Evolutionary conservation across 1,139 yeast species (phyloP).

Genomic region (Yamadazyma sp.): DNA sequence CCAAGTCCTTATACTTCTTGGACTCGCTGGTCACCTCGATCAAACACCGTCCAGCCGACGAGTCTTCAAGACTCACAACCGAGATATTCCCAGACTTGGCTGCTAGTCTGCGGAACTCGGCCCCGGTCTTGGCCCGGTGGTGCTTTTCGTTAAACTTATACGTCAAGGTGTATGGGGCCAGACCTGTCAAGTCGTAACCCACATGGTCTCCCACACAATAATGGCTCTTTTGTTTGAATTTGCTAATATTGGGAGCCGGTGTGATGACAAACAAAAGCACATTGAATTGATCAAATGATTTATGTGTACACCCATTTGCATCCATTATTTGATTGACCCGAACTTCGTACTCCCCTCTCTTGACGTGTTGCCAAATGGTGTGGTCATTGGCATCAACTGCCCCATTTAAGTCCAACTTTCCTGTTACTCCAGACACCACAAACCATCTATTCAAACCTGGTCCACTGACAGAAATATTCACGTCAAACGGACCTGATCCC

Average conservation of each 20-base stretch:
- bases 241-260: slow-evolving; percentile 69
- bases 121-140: slow-evolving; percentile 59
- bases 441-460: slow-evolving; percentile 7
- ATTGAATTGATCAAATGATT: slow-evolving; percentile 32
- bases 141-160: slow-evolving; percentile 69
- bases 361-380: slow-evolving; percentile 11
- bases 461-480: slow-evolving; percentile 45
- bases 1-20: slow-evolving; percentile 40
- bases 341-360: slow-evolving; percentile 54
- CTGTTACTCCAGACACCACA: neutral
- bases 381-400: slow-evolving; percentile 9
- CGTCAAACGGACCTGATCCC: slow-evolving; percentile 67
- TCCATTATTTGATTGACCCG: slow-evolving; percentile 60
- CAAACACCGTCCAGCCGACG: slow-evolving; percentile 67
- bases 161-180: slow-evolving; percentile 72
- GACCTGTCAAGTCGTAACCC: slow-evolving; percentile 72
- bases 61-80: slow-evolving; percentile 71
- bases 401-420: slow-evolving; percentile 15
- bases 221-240: slow-evolving; percentile 34
- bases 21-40: slow-evolving; percentile 53
- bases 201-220: slow-evolving; percentile 94
- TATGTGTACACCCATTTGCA: slow-evolving; percentile 65
- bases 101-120: slow-evolving; percentile 67
- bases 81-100: slow-evolving; percentile 74
- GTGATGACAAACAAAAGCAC: slow-evolving; percentile 56